Conservation (phyloP, 805 yeast species). For the Yamadazyma sp. region DNA sequence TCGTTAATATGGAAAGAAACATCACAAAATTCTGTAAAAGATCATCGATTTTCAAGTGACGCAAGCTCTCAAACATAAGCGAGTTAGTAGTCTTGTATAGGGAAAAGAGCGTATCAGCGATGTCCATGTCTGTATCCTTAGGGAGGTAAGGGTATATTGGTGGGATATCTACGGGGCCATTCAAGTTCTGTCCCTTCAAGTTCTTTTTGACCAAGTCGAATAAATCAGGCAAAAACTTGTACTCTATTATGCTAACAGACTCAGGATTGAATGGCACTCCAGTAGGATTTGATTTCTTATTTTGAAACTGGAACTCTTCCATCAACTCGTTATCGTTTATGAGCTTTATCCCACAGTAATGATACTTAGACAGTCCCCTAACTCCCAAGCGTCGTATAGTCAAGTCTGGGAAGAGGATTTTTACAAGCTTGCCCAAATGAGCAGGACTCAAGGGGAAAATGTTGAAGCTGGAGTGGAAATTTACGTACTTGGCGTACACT, state of each 20-base stretch:
- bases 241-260: slow-evolving; percentile 14
- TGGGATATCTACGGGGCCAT: slow-evolving; percentile 29
- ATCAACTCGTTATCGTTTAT: slow-evolving; percentile 8
- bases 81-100: slow-evolving; percentile 65
- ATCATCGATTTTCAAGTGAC: slow-evolving; percentile 65
- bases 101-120: slow-evolving; percentile 60
- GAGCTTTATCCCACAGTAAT: slow-evolving; percentile 67
- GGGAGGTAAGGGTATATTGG: slow-evolving; percentile 46
- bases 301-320: slow-evolving; percentile 6
- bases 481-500: slow-evolving; percentile 42
- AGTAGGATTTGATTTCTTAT: neutral
- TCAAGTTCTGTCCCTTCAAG: slow-evolving; percentile 15
- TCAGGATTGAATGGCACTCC: slow-evolving; percentile 5
- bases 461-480: slow-evolving; percentile 36
- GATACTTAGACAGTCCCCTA: slow-evolving; percentile 80
- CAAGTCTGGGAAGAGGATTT: slow-evolving; percentile 61
- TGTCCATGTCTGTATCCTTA: slow-evolving; percentile 49
- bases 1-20: slow-evolving; percentile 56
- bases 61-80: slow-evolving; percentile 60
- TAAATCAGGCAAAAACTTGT: slow-evolving; percentile 31
- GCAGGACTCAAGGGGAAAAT: slow-evolving; percentile 72
- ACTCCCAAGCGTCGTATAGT: slow-evolving; percentile 79
- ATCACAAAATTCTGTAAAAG: slow-evolving; percentile 53
- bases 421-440: slow-evolving; percentile 72
- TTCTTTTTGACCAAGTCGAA: slow-evolving; percentile 22